A percentile compares a stretch with the other conserved stretches of the same genome.
phyloP scores from a whole-genome alignment of 768 basidiomycete genomes.

The Crepidotus variabilis region DNA sequence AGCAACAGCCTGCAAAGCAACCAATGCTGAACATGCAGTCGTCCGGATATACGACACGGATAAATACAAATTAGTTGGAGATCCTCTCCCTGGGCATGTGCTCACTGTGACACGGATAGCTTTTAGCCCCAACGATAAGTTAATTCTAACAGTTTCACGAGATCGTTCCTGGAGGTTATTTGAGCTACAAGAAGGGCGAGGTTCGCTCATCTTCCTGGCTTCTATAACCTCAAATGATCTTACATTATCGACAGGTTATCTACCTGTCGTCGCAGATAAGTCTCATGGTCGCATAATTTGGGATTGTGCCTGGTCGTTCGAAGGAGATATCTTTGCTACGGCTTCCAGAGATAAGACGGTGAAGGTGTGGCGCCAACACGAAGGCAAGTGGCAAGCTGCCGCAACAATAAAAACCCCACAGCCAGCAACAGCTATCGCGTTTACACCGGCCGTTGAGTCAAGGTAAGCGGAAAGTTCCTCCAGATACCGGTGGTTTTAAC shows the following conservation, averaged over 20 bases:
- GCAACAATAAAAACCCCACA: constrained; percentile 68
- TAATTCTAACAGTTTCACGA: constrained; percentile 80
- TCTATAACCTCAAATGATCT: not conserved
- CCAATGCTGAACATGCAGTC: constrained; percentile 83
- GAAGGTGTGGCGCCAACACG: constrained; percentile 68
- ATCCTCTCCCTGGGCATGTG: constrained; percentile 76
- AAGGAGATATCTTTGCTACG: constrained; percentile 82
- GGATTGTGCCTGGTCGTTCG: constrained; percentile 87
- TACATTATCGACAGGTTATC: constrained; percentile 44
- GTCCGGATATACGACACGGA: constrained; percentile 77
- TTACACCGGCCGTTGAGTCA: constrained; percentile 38
- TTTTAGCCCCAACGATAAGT: constrained; percentile 83
- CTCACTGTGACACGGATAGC: constrained; percentile 88
- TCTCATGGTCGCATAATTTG: constrained; percentile 92
- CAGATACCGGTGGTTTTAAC: not conserved
- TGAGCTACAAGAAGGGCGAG: constrained; percentile 38
- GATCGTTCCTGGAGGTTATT: constrained; percentile 92
- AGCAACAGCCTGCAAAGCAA: constrained; percentile 90
- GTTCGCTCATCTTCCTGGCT: constrained; percentile 23
- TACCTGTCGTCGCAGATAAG: constrained; percentile 66
- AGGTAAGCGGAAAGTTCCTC: constrained; percentile 32
- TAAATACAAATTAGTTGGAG: constrained; percentile 67
- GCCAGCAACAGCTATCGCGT: constrained; percentile 77
- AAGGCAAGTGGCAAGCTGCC: constrained; percentile 48
- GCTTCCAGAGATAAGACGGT: constrained; percentile 95